These are phyloP conservation scores for Aspergillus heteromorphus DNA, from an alignment of 495 filamentous ascomycete genomes.

Conservation along the genomic window DNA sequence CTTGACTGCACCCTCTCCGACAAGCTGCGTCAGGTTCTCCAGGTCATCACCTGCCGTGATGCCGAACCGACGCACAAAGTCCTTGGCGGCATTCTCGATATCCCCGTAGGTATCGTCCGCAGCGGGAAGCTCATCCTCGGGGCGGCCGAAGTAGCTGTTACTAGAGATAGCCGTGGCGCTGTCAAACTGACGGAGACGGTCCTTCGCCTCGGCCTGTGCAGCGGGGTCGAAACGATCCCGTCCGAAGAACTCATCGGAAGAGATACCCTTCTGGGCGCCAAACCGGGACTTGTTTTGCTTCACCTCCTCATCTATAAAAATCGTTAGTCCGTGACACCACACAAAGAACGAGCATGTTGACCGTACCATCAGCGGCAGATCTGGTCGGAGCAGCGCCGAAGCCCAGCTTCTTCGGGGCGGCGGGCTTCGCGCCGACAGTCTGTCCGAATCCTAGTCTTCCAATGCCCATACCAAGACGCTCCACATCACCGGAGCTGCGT, in stretches of 20 bases:
- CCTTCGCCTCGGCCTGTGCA: slow-evolving; percentile 79
- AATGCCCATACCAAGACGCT: slow-evolving; percentile 88
- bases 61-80: slow-evolving; percentile 90
- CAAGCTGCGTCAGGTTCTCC: slow-evolving; percentile 73
- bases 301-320: slow-evolving; percentile 34
- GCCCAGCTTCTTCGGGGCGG: slow-evolving; percentile 67
- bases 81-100: slow-evolving; percentile 84
- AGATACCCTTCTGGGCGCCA: slow-evolving; percentile 89
- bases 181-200: slow-evolving; percentile 84
- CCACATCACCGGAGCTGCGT: slow-evolving; percentile 67
- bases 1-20: slow-evolving; percentile 79
- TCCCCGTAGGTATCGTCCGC: slow-evolving; percentile 74
- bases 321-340: background rate
- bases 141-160: slow-evolving; percentile 93
- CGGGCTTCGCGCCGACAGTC: slow-evolving; percentile 60
- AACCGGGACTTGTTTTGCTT: slow-evolving; percentile 48
- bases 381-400: slow-evolving; percentile 78
- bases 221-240: slow-evolving; percentile 77
- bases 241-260: slow-evolving; percentile 96
- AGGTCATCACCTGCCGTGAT: slow-evolving; percentile 93
- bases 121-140: slow-evolving; percentile 59
- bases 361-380: slow-evolving; percentile 63
- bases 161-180: slow-evolving; percentile 88
- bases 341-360: slow-evolving; percentile 3
- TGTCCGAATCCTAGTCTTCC: slow-evolving; percentile 87